A percentile compares a stretch with the other conserved stretches of the same genome.
phyloP scores from a whole-genome alignment of 495 filamentous ascomycete genomes.

The Articulospora tetracladia region DNA sequence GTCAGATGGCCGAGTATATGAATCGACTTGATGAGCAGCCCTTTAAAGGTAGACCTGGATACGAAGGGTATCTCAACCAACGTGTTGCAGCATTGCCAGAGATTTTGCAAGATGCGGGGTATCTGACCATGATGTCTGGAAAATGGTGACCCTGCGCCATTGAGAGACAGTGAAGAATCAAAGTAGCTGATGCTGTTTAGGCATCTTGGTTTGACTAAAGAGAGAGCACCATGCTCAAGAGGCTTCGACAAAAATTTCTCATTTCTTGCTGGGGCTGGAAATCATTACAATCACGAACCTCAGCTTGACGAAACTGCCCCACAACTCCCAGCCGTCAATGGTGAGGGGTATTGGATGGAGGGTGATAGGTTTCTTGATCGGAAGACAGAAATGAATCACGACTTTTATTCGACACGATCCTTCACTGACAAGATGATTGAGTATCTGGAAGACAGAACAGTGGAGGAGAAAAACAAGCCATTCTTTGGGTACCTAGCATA shows the following conservation, averaged over 20 bases:
- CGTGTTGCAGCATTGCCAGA: conserved; percentile 58
- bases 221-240: conserved; percentile 36
- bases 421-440: conserved; percentile 50
- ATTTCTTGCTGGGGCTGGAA: conserved; percentile 41
- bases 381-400: conserved; percentile 15
- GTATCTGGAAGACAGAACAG: conserved; percentile 50
- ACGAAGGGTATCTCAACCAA: conserved; percentile 63
- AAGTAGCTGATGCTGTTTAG: conserved; percentile 3
- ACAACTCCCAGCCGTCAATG: not conserved
- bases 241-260: conserved; percentile 42
- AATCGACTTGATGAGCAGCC: not conserved
- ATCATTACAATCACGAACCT: conserved; percentile 58
- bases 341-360: not conserved
- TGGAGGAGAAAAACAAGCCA: conserved; percentile 42
- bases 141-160: conserved; percentile 28
- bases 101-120: conserved; percentile 55
- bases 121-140: conserved; percentile 58
- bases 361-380: not conserved
- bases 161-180: not conserved
- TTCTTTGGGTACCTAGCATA: conserved; percentile 60
- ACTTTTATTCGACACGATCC: conserved; percentile 54
- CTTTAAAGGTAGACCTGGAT: conserved; percentile 51
- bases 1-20: conserved; percentile 38
- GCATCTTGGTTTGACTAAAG: conserved; percentile 41
- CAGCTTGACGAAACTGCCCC: not conserved